Evolutionary conservation across 345 rosid species (phyloP).

Genomic region (Brassica nigra): DNA sequence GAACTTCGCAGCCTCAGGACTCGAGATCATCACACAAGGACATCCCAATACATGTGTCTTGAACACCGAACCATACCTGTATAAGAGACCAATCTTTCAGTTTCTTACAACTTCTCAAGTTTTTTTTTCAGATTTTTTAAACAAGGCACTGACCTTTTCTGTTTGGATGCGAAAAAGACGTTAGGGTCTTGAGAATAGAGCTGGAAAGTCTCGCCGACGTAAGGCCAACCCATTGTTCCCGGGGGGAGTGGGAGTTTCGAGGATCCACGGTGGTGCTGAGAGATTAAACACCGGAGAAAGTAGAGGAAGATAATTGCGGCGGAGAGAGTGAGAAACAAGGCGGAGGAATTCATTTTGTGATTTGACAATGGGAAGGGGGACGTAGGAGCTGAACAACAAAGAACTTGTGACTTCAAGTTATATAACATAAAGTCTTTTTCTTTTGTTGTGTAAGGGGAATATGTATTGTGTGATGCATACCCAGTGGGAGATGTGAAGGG

Average conservation of each 20-base stretch:
- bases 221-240: conserved; percentile 85
- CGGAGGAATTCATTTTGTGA: conserved; percentile 44
- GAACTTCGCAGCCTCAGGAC: conserved; percentile 80
- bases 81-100: not conserved
- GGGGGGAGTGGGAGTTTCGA: conserved; percentile 72
- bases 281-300: conserved; percentile 41
- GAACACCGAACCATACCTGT: conserved; percentile 75
- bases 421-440: not conserved
- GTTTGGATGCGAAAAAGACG: conserved; percentile 73
- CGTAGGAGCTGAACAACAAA: conserved; percentile 29
- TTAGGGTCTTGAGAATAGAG: conserved; percentile 92
- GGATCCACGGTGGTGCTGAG: conserved; percentile 28
- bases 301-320: conserved; percentile 37
- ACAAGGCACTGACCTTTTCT: conserved; percentile 46
- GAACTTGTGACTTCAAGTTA: conserved; percentile 31
- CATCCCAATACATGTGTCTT: conserved; percentile 84
- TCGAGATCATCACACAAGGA: conserved; percentile 86
- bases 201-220: conserved; percentile 80
- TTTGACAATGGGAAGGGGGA: conserved; percentile 4
- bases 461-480: conserved; percentile 31
- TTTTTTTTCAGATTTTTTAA: not conserved
- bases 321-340: conserved; percentile 35
- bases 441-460: not conserved
- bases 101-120: not conserved
- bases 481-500: conserved; percentile 38